Percentiles rank a stretch among this genome's conserved stretches.
Evolutionary conservation across 768 basidiomycete species (phyloP).

Genomic region (Termitomyces sp.): DNA sequence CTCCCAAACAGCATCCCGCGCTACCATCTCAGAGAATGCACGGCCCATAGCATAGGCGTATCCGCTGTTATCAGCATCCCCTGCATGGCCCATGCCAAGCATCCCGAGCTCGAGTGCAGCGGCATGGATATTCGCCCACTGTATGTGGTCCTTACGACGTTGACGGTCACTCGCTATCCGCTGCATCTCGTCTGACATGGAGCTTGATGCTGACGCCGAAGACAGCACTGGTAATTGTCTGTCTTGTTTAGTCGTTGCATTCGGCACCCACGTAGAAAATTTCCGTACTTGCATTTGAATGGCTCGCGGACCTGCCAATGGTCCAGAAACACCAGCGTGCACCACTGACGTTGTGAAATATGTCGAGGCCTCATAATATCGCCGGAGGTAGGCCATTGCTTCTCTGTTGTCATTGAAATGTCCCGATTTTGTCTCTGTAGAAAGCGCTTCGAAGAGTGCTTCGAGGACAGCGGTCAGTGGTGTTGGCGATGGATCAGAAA

Average conservation of each 20-base stretch:
- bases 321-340: slow-evolving; percentile 54
- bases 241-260: slow-evolving; percentile 12
- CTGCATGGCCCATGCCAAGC: slow-evolving; percentile 37
- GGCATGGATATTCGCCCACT: slow-evolving; percentile 65
- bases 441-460: slow-evolving; percentile 52
- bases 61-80: slow-evolving; percentile 35
- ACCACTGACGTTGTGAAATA: slow-evolving; percentile 45
- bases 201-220: slow-evolving; percentile 18
- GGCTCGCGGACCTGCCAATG: slow-evolving; percentile 52
- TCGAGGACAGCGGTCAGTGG: slow-evolving; percentile 48
- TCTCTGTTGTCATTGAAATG: slow-evolving; percentile 32
- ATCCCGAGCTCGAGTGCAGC: slow-evolving; percentile 59
- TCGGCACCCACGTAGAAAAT: slow-evolving; percentile 49
- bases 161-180: slow-evolving; percentile 58
- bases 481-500: slow-evolving; percentile 44
- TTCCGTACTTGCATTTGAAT: slow-evolving; percentile 59
- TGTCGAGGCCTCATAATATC: slow-evolving; percentile 47
- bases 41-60: slow-evolving; percentile 42
- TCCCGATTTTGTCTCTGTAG: slow-evolving; percentile 28
- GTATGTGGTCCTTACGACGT: slow-evolving; percentile 58
- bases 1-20: slow-evolving; percentile 65
- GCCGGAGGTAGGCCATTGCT: slow-evolving; percentile 39
- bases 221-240: slow-evolving; percentile 10
- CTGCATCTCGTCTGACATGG: slow-evolving; percentile 51
- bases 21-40: slow-evolving; percentile 56